phyloP scores from a whole-genome alignment of 495 filamentous ascomycete genomes.

The Arthonia radiata region DNA sequence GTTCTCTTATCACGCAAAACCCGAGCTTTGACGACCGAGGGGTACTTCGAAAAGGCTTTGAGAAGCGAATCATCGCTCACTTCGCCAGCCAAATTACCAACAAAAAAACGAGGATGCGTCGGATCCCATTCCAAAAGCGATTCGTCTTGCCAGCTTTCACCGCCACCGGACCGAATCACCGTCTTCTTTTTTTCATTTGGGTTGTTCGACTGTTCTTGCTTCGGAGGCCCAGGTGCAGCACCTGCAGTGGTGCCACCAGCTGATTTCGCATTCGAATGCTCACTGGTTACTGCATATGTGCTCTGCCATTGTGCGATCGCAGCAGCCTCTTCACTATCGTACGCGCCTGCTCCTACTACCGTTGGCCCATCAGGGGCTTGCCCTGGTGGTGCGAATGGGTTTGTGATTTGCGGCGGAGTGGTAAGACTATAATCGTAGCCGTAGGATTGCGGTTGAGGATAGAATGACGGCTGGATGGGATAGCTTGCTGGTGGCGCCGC shows the following conservation, averaged over 20 bases:
- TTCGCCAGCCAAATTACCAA: slow-evolving; percentile 94
- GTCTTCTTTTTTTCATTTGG: slow-evolving; percentile 35
- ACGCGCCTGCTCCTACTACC: slow-evolving; percentile 16
- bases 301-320: slow-evolving; percentile 94
- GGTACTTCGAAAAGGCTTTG: slow-evolving; percentile 79
- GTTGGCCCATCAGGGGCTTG: slow-evolving; percentile 14
- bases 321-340: slow-evolving; percentile 72
- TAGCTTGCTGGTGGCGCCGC: slow-evolving; percentile 6
- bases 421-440: slow-evolving; percentile 28
- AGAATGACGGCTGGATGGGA: slow-evolving; percentile 22
- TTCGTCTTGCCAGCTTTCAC: slow-evolving; percentile 68
- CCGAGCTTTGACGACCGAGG: slow-evolving; percentile 69
- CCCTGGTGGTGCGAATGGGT: slow-evolving; percentile 54
- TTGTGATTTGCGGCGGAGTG: slow-evolving; percentile 50
- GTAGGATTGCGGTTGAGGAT: slow-evolving; percentile 25
- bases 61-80: slow-evolving; percentile 86
- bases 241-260: slow-evolving; percentile 5
- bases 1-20: slow-evolving; percentile 93
- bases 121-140: slow-evolving; percentile 90
- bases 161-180: slow-evolving; percentile 66
- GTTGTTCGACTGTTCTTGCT: slow-evolving; percentile 7
- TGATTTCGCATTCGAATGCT: slow-evolving; percentile 8
- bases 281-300: slow-evolving; percentile 47
- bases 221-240: slow-evolving; percentile 8
- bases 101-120: slow-evolving; percentile 77